Base-by-base conservation (phyloP, 768 basidiomycete genomes). In the Heimioporus sp. region DNA sequence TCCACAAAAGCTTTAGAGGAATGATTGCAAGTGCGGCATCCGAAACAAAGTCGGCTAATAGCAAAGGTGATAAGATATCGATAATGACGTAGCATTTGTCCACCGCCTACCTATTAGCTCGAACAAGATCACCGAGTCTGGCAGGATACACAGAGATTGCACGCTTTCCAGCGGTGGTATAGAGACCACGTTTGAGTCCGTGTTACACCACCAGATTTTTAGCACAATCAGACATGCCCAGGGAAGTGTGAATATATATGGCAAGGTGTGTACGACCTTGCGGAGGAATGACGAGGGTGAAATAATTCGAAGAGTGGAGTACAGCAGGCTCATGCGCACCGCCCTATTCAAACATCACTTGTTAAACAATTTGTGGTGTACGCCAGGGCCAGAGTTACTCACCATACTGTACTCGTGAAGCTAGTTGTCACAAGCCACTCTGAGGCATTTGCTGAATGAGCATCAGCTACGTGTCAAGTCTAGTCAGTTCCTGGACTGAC, bases 271-370 rank as follows among this genome's bases (percentile, higher is more conserved):
- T 5, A 32, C n/a, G 15, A 36, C 3, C 31, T 42, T 49, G 20
- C 32, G 40, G 16, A 42, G 40, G n/a, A 4, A n/a, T 4, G 41
- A 49, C 20, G 12, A 9, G 4, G 50, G 50, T 10, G 35, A 40
- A 12, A 30, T 40, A 24, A 46, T 30, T 12, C 50, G 43, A 15
- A 46, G 34, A 10, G 31, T 40, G 5, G 50, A 51, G 19, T 40
- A 46, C 10, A 51, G 43, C 4, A 51, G 28, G 28, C 50, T 51
- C 50, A 51, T 46, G 16, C 50, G 50, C 21, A 45, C 50, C 30
- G 43, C 50, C 50, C 50, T 51, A 34, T 17, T 34, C 13, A 21
- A 5, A 35, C 32, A 16, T 6, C 19, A 20, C 13, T 19, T 10
- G 19, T 8, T 45, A 12, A 45, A 12, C 20, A 17, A n/a, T 30